phyloP scores from a whole-genome alignment of 495 filamentous ascomycete species.

The Xylaria grammica region DNA sequence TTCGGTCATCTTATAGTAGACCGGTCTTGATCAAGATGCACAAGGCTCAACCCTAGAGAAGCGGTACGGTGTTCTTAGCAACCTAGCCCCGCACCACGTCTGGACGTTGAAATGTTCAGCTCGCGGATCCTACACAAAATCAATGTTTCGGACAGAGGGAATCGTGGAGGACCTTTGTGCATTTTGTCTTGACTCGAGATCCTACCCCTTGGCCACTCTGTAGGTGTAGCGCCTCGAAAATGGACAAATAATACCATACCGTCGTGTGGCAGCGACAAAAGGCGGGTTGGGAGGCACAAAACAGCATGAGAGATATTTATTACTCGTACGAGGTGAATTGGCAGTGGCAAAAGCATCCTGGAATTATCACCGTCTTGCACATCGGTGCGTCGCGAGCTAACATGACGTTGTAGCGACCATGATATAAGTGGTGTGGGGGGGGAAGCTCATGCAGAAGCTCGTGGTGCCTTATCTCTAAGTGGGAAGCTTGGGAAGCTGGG shows the following conservation, averaged over 20 bases:
- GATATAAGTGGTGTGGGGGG: not conserved
- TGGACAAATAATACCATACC: not conserved
- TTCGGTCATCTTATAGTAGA: not conserved
- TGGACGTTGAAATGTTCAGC: not conserved
- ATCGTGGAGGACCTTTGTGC: no score
- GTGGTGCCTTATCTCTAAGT: slow-evolving; percentile 6
- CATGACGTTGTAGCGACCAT: not conserved
- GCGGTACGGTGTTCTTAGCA: not conserved
- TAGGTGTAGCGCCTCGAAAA: slow-evolving; percentile 11
- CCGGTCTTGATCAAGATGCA: not conserved
- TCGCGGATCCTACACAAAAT: slow-evolving; percentile 3
- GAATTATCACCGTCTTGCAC: not conserved
- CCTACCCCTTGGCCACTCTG: not conserved
- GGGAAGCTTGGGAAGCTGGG: not conserved
- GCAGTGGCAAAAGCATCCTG: not conserved
- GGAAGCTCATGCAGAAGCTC: no score
- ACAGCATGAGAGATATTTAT: not conserved
- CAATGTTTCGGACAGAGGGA: slow-evolving; percentile 10
- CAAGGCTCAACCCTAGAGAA: not conserved
- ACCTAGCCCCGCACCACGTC: slow-evolving; percentile 7
- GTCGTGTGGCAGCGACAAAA: slow-evolving; percentile 4
- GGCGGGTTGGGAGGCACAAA: not conserved
- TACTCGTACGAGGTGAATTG: not conserved
- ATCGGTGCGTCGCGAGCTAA: not conserved
- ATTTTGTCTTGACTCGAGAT: not conserved